These are phyloP conservation scores for Syzygium oleosum DNA, from an alignment of 345 rosid genomes.

Conservation along the genomic window DNA sequence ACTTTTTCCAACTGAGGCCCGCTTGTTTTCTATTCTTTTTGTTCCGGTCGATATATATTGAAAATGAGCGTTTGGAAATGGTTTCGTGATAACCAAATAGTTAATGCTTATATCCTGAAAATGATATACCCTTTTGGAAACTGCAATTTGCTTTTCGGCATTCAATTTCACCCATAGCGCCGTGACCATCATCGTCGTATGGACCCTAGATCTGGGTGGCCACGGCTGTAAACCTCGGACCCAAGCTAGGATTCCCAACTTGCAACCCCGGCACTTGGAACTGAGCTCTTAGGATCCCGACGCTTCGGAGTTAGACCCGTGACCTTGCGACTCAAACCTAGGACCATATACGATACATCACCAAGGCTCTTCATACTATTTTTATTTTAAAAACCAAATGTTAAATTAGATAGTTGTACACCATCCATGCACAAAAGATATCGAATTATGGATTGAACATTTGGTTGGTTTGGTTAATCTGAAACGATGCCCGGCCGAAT, in stretches of 20 bases:
- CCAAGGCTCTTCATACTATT: not conserved
- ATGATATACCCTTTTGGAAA: not conserved
- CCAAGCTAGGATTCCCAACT: too few species aligned
- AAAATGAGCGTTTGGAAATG: not conserved
- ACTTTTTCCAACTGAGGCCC: not conserved
- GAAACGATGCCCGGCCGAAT: not conserved
- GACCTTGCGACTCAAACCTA: not conserved
- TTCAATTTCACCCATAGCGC: not conserved
- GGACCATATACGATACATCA: not conserved
- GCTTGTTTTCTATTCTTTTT: not conserved
- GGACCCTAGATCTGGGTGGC: not conserved
- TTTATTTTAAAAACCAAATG: not conserved
- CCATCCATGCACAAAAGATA: not conserved
- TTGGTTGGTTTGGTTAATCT: not conserved
- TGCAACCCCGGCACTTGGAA: not conserved
- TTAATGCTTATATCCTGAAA: not conserved
- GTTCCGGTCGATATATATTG: not conserved
- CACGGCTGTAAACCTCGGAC: not conserved
- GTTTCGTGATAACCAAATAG: not conserved
- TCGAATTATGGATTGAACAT: not conserved
- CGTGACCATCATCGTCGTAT: not conserved
- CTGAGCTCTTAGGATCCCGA: not conserved
- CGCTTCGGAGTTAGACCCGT: not conserved
- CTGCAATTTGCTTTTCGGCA: not conserved
- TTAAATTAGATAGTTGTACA: not conserved